Conservation (phyloP, 306 rosid genomes). For the cucumber (Cucumis sativus) region Cucumber_9930_V3 NC_026659.2:31383501-31384000, state of each 20-base stretch:
- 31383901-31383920: background rate
- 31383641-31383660: background rate
- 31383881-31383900: conserved; percentile 10
- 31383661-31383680: background rate
- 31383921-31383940: background rate
- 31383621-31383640: background rate
- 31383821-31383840: background rate
- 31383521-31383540: no score
- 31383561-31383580: no score
- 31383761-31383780: background rate
- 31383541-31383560: no score
- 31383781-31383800: background rate
- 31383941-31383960: background rate
- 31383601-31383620: background rate
- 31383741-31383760: background rate
- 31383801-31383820: background rate
- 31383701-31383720: background rate
- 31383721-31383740: background rate
- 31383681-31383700: background rate
- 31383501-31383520: no score
- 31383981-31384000: background rate
- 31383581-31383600: background rate
- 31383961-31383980: background rate
- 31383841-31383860: background rate
- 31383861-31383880: background rate